These are phyloP conservation scores for Quercus suber DNA, from an alignment of 306 rosid genomes.

Conservation along the genomic window DNA sequence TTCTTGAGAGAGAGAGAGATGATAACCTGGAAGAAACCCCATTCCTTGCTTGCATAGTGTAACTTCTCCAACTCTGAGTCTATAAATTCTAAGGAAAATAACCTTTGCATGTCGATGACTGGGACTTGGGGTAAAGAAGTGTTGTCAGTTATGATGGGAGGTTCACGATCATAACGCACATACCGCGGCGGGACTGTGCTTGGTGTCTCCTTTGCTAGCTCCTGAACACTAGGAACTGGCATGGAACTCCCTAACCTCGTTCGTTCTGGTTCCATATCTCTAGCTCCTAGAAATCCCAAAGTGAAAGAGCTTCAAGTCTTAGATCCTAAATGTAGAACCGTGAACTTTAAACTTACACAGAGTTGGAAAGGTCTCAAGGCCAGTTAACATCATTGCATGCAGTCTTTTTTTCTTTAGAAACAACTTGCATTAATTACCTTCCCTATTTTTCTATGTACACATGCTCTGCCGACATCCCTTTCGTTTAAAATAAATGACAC, in stretches of 20 bases:
- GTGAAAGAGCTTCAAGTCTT: too few relatives aligned
- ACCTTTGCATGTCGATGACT: background rate
- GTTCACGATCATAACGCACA: background rate
- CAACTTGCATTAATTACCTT: too few relatives aligned
- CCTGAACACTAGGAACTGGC: background rate
- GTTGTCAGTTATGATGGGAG: background rate
- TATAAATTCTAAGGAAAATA: slow-evolving; percentile 16
- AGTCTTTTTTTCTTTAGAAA: too few relatives aligned
- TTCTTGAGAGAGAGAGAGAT: too few relatives aligned
- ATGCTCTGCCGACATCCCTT: too few relatives aligned
- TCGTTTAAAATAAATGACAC: too few relatives aligned
- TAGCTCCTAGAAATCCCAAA: background rate
- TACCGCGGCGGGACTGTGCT: background rate
- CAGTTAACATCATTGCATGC: too few relatives aligned
- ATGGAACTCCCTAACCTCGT: background rate
- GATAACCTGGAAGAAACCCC: slow-evolving; percentile 59
- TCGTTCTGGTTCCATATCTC: background rate
- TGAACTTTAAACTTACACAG: too few relatives aligned
- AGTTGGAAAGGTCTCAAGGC: too few relatives aligned
- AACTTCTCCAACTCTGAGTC: slow-evolving; percentile 32
- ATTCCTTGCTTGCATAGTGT: slow-evolving; percentile 41
- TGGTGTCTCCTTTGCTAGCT: background rate
- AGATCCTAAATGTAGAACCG: too few relatives aligned
- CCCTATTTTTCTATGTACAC: too few relatives aligned
- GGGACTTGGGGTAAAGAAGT: background rate